These are phyloP conservation scores for Trametes pubescens DNA, from an alignment of 1,284 basidiomycete genomes.

Conservation along the genomic window DNA sequence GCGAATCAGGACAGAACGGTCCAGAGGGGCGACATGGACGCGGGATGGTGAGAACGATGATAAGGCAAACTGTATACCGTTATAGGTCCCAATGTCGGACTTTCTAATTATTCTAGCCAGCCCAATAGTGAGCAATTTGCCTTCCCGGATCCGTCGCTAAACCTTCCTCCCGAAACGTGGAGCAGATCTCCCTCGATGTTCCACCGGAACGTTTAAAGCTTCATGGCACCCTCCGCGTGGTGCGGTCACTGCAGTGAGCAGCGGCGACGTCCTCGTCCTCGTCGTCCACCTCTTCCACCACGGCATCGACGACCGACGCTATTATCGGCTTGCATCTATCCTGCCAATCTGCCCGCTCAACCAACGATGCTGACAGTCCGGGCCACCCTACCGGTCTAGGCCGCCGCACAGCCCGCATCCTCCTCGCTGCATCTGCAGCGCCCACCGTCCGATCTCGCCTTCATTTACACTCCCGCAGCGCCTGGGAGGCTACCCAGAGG, in stretches of 20 bases:
- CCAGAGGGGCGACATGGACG: conserved; percentile 34
- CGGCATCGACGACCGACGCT: neutral
- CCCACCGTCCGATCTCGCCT: neutral
- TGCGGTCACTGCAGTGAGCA: neutral
- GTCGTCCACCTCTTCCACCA: too few species aligned
- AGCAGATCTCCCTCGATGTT: conserved; percentile 17
- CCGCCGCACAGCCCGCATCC: neutral
- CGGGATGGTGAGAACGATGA: conserved; percentile 39
- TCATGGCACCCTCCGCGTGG: conserved; percentile 39
- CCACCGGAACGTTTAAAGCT: conserved; percentile 36
- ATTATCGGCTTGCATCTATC: conserved; percentile 24
- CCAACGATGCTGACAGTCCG: neutral
- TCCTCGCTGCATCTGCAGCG: conserved; percentile 2
- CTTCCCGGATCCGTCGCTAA: conserved; percentile 26
- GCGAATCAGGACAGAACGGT: conserved; percentile 33
- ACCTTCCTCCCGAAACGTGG: conserved; percentile 22
- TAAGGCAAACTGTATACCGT: conserved; percentile 42
- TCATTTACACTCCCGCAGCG: conserved; percentile 14
- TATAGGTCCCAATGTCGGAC: conserved; percentile 43
- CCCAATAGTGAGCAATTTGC: conserved; percentile 28
- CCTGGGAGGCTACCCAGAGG: conserved; percentile 13
- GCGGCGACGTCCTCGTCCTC: neutral
- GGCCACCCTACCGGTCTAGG: neutral
- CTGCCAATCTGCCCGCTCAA: conserved; percentile 24
- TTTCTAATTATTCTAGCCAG: conserved; percentile 34